Base-by-base conservation (phyloP, 2,329 filamentous ascomycete species). In the Botrytis paeoniae region DNA sequence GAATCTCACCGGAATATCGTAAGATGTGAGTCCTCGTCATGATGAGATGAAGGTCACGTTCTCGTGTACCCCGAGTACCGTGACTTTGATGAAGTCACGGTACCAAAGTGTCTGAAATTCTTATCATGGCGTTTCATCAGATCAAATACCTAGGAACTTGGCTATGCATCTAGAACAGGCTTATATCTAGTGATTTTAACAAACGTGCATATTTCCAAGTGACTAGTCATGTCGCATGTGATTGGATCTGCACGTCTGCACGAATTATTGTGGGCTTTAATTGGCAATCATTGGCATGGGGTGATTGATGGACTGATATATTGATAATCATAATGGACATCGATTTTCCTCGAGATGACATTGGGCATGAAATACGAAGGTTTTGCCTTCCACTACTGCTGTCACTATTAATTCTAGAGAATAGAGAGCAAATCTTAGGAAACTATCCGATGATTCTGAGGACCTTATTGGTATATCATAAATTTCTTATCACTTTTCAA, bases 171-270 rank as follows among this genome's bases (percentile, higher is more conserved):
- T 18, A 69, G 48, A 8, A 37, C 64, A 29, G 32, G 64, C 43
- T 39, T n/a, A 20, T 41, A n/a, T 43, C 65, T 5, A 48, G 29
- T 35, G 43, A 37, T 48, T 65, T 22, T 65, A 4, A 29, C 51
- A 29, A 57, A 57, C n/a, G 65, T 37, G 35, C 37, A 68, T 35
- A 29, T 57, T 68, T 54, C n/a, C 64, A 54, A 39, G 64, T 25
- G 64, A 39, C 45, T 65, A 65, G 41, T 54, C n/a, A 20, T 66
- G 8, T 51, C 45, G 64, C 65, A 69, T 69, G 51, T 57, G 65
- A 69, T 43, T 69, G 48, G 65, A 66, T 39, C 22, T 54, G 25
- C 64, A 29, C 37, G 10, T 43, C 64, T 68, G 64, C 65, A 41
- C 18, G 51, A 57, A 57, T 57, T 57, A 39, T 39, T n/a, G 14